Conservation (phyloP, 805 yeast genomes). For the Teunomyces pallodes region DNA sequence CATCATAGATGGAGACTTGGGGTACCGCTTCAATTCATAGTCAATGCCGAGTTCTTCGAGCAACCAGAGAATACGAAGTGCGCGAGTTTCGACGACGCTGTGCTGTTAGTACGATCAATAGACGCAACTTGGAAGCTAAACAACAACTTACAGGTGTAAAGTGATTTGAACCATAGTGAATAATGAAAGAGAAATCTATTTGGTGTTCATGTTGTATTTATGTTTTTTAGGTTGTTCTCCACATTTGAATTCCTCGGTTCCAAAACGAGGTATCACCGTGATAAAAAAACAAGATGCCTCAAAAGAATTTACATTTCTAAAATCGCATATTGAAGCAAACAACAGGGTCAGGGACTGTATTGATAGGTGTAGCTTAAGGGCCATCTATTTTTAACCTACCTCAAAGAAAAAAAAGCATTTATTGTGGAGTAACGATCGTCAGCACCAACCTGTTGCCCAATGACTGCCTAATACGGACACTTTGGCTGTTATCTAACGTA, state of each 20-base stretch:
- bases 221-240: neutral
- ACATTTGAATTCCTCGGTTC: neutral
- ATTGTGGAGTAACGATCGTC: too few relatives aligned
- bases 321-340: too few relatives aligned
- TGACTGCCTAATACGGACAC: too few relatives aligned
- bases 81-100: slow-evolving; percentile 33
- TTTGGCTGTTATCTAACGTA: too few relatives aligned
- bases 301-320: too few relatives aligned
- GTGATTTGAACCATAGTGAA: neutral
- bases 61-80: slow-evolving; percentile 38
- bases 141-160: neutral
- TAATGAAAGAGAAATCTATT: neutral
- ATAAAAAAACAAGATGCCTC: neutral
- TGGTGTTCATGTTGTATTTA: neutral
- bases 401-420: too few relatives aligned
- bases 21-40: slow-evolving; percentile 32
- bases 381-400: too few relatives aligned
- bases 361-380: too few relatives aligned
- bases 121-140: neutral
- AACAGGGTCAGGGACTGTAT: too few relatives aligned
- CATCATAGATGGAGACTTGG: slow-evolving; percentile 18
- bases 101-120: slow-evolving; percentile 5
- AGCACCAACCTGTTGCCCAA: too few relatives aligned
- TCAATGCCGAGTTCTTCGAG: slow-evolving; percentile 33
- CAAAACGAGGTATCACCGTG: neutral